Base-by-base conservation (phyloP, 139 green algal genomes). In the Asterochloris erici region DNA sequence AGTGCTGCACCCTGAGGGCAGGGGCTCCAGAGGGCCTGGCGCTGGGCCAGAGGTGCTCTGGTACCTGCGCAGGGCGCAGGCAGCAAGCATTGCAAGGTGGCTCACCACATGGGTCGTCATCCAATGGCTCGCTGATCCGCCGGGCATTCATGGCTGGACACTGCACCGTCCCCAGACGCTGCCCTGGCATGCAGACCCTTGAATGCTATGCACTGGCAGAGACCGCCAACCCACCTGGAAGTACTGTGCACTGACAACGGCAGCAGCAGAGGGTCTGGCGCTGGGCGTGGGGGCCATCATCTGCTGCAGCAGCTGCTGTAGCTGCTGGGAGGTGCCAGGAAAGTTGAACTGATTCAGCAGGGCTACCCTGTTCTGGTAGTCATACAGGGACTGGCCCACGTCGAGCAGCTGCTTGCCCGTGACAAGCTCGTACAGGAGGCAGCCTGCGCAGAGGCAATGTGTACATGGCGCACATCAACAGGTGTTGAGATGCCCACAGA, bases 281-380 rank as follows among this genome's bases (percentile, higher is more conserved):
- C 54, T 60, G 9, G 89, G 83, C 0, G 77, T 68, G 1, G 75
- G 64, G 4, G 86, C 80, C 75, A 95, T 78, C 93, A 96, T 93
- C 6, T 66, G 14, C 11, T 78, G 81, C 70, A 96, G 76, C 70
- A 82, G 26, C 9, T 63, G 66, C 85, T 90, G 84, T 68, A 89
- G 81, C 21, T 63, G 76, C 12, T 69, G n/a, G 17, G 84, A 78
- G 26, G 85, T 64, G 29, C 70, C 77, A 26, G 76, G 82, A 61
- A 92, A 71, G 82, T 91, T 82, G 54, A 87, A 28, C 63, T 83
- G 60, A 14, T 82, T 70, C 23, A 92, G 68, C 14, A 77, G 84
- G 16, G 82, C 81, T 63, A 90, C 71, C n/a, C 79, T 77, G 63
- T 69, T 83, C 73, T 86, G 63, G 73, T 93, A 92, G 1, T 90